Base-by-base conservation (phyloP, 2,329 filamentous ascomycete genomes). In the Ambrosiella beaveri region DNA sequence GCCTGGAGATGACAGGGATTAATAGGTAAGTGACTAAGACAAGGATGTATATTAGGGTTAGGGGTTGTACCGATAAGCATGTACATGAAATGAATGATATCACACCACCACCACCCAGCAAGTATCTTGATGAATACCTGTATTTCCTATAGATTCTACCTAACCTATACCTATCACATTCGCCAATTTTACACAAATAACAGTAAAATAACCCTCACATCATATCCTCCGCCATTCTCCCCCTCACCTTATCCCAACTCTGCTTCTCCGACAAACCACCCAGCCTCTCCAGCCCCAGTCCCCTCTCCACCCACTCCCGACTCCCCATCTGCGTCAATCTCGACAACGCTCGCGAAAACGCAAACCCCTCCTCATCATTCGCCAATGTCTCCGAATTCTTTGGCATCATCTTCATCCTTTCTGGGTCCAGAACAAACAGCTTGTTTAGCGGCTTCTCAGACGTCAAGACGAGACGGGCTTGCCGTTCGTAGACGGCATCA, bases 351-450 rank as follows among this genome's bases (percentile, higher is more conserved):
- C 93, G 75, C 27, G 89, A 89, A 74, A 98, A 98, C 0, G 93
- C 93, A 73, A 98, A 98, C 0, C 88, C 80, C 71, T 98, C 93
- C 73, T 98, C 93, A 60, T 96, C 93, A 45, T 93, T 93, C 1
- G 85, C 86, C 69, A 98, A 98, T 44, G 97, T 80, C 63, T 80
- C 87, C 47, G 84, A 88, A 63, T 83, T 84, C 73, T 95, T 95
- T 65, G 98, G 75, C 36, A 6, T 38, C 7, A 4, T 15, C 70
- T 86, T 84, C 54, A 82, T 77, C 54, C 88, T 73, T 68, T 90
- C 86, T 13, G 80, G 74, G 13, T 80, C 75, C 19, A 86, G 88
- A 51, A 95, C 76, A 71, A 97, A 98, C 39, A 97, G 80, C 67
- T 95, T 84, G 7, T 81, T 81, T 1, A 98, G 74, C 0, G 91